phyloP scores from a whole-genome alignment of 345 rosid species.

The Eucalyptus brandiana region DNA sequence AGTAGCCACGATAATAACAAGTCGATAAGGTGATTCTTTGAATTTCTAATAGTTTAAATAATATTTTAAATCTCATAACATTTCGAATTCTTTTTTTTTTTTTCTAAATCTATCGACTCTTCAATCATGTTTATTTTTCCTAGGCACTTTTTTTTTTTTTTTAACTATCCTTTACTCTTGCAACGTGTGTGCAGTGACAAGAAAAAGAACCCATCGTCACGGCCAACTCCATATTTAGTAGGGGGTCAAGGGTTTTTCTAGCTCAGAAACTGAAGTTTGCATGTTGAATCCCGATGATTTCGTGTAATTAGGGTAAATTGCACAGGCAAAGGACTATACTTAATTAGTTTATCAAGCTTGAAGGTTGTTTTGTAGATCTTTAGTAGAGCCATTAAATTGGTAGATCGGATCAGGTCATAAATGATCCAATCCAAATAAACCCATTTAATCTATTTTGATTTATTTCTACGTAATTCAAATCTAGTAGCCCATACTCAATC shows the following conservation, averaged over 20 bases:
- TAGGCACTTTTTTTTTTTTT: not conserved
- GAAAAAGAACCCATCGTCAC: not conserved
- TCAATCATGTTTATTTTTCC: not conserved
- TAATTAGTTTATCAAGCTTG: not conserved
- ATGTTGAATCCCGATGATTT: not conserved
- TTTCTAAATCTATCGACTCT: not conserved
- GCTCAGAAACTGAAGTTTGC: not conserved
- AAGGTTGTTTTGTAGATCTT: not conserved
- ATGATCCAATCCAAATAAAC: too few species aligned
- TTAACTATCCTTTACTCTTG: not conserved
- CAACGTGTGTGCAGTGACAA: not conserved
- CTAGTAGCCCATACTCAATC: too few species aligned
- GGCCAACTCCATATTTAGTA: not conserved
- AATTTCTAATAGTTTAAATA: too few species aligned
- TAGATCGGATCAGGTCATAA: too few species aligned
- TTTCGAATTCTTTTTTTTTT: not conserved
- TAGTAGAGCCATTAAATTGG: fast-evolving
- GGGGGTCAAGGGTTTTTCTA: not conserved
- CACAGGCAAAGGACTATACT: not conserved
- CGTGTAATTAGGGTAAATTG: not conserved
- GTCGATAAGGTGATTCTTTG: not conserved
- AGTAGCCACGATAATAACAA: not conserved
- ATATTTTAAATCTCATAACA: not conserved
- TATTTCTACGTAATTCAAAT: too few species aligned
- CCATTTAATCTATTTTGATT: too few species aligned